Percentiles rank a stretch among this genome's conserved stretches.
phyloP scores from a whole-genome alignment of 2,329 filamentous ascomycete genomes.

The Thermothelomyces thermophilus region DNA sequence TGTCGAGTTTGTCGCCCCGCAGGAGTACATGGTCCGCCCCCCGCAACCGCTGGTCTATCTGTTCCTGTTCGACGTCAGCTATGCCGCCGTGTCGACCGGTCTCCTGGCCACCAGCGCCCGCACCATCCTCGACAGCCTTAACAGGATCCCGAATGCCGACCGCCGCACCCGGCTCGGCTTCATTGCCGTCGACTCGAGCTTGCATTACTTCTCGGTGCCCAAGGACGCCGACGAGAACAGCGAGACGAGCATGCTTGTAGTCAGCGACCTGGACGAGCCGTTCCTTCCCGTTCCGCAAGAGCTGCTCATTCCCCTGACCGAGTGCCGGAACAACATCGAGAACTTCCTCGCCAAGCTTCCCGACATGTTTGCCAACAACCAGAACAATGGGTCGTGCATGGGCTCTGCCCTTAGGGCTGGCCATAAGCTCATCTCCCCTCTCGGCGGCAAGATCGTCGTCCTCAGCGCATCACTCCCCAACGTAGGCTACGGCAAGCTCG shows the following conservation, averaged over 20 bases:
- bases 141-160: conserved; percentile 97
- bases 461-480: conserved; percentile 87
- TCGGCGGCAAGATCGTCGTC: conserved; percentile 92
- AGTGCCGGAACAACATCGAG: conserved; percentile 87
- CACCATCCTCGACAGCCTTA: conserved; percentile 90
- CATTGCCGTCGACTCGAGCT: conserved; percentile 85
- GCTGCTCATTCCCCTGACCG: conserved; percentile 78
- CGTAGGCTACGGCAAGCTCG: conserved; percentile 79
- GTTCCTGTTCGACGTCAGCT: conserved; percentile 93
- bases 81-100: conserved; percentile 80
- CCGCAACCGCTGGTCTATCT: conserved; percentile 93
- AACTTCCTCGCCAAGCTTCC: conserved; percentile 85
- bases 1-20: conserved; percentile 93
- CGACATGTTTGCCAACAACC: conserved; percentile 93
- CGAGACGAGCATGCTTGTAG: conserved; percentile 85
- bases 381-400: conserved; percentile 86
- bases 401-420: conserved; percentile 86
- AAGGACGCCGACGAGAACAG: conserved; percentile 78
- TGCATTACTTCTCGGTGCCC: conserved; percentile 94
- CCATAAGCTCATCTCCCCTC: conserved; percentile 89
- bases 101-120: conserved; percentile 86
- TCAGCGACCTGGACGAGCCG: conserved; percentile 92
- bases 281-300: conserved; percentile 93
- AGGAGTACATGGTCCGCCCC: conserved; percentile 98
- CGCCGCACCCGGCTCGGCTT: conserved; percentile 88